Evolutionary conservation across 345 rosid genomes (phyloP), one percentile per base, ranked within the genome.

Genomic region (Viola odorata): DNA sequence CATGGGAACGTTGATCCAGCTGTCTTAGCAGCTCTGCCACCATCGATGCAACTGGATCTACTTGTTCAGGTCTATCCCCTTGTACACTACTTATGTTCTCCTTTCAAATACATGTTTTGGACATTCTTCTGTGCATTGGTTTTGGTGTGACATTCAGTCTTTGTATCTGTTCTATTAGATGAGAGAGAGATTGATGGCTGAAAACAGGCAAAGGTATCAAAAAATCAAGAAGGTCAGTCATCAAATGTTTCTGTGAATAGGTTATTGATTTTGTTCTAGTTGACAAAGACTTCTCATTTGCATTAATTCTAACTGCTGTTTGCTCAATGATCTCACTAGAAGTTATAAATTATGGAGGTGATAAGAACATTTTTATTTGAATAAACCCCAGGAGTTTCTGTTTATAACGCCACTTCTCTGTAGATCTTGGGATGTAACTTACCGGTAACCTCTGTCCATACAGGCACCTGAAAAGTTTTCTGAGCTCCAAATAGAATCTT

Each of bases 111-210:
- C 36, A 32, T 57, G 49, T 64, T 67, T 69, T 59, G 39, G 9
- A 39, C 68, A 58, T 47, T n/a, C 40, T 41, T 23, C 45, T 13
- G 53, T 61, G 12, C 16, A 14, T 11, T 64, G 4, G 8, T 8
- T 60, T 53, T 45, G 16, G 64, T 41, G 47, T 70, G 42, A 70
- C 49, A 13, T 41, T 71, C 40, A 38, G 1, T 23, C 32, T 23
- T 50, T 63, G 17, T 53, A 38, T 4, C 36, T 61, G 38, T 45
- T 56, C 17, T 66, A 37, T 54, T 39, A 94, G 99, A 90, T 94
- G 96, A 84, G 95, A 77, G 99, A 94, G 80, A 80, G 79, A 62
- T 72, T 86, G 84, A 94, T 94, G 91, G 96, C 96, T 61, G 97
- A 90, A 78, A 94, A 94, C 77, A 78, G 96, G 68, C 96, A 94